phyloP scores from a whole-genome alignment of 768 basidiomycete species.

The Tulasnella sp. region DNA sequence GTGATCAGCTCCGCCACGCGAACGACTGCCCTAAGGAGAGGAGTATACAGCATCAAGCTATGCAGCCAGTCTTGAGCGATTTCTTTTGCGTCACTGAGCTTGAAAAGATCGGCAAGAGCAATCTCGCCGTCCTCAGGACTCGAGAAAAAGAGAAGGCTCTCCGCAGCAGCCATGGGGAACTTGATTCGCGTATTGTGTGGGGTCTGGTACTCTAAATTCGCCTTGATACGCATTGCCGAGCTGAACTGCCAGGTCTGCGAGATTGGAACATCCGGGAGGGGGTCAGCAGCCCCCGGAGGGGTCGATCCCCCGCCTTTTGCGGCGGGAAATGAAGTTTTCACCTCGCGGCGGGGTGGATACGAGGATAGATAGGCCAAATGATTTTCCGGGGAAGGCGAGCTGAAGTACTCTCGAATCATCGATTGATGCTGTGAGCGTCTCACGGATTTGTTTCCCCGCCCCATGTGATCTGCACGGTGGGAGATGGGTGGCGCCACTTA shows the following conservation, averaged over 20 bases:
- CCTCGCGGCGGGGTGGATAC: background rate
- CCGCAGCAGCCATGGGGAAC: background rate
- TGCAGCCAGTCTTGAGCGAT: background rate
- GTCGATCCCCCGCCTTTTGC: background rate
- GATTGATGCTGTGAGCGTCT: conserved; percentile 7
- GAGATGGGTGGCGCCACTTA: background rate
- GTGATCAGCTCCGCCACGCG: background rate
- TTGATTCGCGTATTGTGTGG: background rate
- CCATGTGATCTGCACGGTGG: background rate
- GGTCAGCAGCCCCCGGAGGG: background rate
- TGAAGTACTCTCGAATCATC: conserved; percentile 1
- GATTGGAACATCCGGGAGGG: background rate
- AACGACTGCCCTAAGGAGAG: background rate
- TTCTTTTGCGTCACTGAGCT: background rate
- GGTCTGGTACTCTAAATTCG: background rate
- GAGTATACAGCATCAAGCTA: background rate
- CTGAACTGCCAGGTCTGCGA: background rate
- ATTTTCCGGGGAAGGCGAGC: background rate
- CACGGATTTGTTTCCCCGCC: background rate
- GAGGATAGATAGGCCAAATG: background rate
- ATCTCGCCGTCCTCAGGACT: conserved; percentile 1
- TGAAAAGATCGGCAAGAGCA: background rate
- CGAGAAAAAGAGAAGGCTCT: background rate
- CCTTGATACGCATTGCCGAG: background rate
- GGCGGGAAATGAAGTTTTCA: background rate